phyloP scores from a whole-genome alignment of 192 early-diverging fungal genomes.

The Podila horticola region DNA sequence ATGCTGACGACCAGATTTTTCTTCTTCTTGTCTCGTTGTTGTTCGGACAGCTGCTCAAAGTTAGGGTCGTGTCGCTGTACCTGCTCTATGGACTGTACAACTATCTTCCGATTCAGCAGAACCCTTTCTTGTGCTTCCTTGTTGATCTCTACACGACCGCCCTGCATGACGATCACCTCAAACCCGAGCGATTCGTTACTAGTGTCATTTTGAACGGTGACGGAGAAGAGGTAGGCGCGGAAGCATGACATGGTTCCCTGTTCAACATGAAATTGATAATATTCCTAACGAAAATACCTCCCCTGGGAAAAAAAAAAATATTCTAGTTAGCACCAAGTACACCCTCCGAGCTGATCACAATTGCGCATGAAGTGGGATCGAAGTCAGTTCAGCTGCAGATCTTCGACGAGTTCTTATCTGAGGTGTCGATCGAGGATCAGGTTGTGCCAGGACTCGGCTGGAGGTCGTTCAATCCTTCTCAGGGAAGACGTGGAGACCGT shows the following conservation, averaged over 20 bases:
- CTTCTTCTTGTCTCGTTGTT: neutral
- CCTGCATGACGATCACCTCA: constrained; percentile 22
- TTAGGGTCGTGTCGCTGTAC: constrained; percentile 35
- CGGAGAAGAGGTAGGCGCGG: constrained; percentile 31
- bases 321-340: constrained; percentile 42
- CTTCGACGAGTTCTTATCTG: constrained; percentile 13
- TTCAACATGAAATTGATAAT: neutral
- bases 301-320: neutral
- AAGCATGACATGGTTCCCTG: no score
- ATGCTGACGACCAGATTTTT: neutral
- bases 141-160: constrained; percentile 35
- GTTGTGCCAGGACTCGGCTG: constrained; percentile 22
- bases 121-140: constrained; percentile 44
- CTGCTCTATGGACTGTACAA: constrained; percentile 49
- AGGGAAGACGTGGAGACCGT: neutral
- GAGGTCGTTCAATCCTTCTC: constrained; percentile 8
- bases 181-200: constrained; percentile 39
- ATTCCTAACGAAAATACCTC: neutral
- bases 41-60: constrained; percentile 20
- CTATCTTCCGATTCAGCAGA: constrained; percentile 36
- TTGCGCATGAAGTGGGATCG: constrained; percentile 30
- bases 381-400: constrained; percentile 20
- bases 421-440: constrained; percentile 37
- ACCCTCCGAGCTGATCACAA: constrained; percentile 35
- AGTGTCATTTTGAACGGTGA: constrained; percentile 45